phyloP scores from a whole-genome alignment of 1,284 basidiomycete species.

The Cryptococcus sp. region DNA sequence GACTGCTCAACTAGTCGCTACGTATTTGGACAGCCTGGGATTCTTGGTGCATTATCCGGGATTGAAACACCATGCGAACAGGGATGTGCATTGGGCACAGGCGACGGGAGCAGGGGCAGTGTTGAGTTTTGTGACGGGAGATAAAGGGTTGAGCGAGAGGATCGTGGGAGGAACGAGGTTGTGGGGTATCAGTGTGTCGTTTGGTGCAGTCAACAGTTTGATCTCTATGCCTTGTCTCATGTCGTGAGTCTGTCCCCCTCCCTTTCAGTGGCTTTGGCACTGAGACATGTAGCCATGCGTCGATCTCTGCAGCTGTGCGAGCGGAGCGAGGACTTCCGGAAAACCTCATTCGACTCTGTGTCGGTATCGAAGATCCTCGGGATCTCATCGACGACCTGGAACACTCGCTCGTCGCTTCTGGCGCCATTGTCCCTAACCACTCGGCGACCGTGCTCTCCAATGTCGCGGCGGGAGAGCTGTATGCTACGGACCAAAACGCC shows the following conservation, averaged over 20 bases:
- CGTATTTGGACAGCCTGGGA: constrained; percentile 78
- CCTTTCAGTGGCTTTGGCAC: too few species aligned
- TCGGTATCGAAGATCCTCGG: constrained; percentile 92
- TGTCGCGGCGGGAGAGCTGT: constrained; percentile 30
- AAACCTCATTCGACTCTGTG: constrained; percentile 94
- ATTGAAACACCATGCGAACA: constrained; percentile 72
- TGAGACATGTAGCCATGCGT: constrained; percentile 96
- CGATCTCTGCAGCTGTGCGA: constrained; percentile 88
- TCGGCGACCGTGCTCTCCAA: constrained; percentile 24
- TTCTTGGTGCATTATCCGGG: constrained; percentile 95
- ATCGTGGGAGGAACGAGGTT: constrained; percentile 88
- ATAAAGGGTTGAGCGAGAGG: constrained; percentile 82
- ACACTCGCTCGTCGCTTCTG: constrained; percentile 82
- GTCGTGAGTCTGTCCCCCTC: constrained; percentile 65
- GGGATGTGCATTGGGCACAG: constrained; percentile 80
- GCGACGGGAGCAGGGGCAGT: constrained; percentile 90
- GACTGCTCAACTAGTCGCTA: constrained; percentile 76
- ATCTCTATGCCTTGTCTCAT: constrained; percentile 99
- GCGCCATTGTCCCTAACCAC: constrained; percentile 59
- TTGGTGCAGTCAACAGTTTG: constrained; percentile 95
- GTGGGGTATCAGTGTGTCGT: constrained; percentile 97
- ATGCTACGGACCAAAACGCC: constrained; percentile 27
- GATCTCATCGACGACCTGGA: constrained; percentile 95
- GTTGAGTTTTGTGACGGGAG: constrained; percentile 87
- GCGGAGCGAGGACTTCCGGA: constrained; percentile 93